Evolutionary conservation across 768 basidiomycete genomes (phyloP), one percentile per base, ranked within the genome.

Genomic region (Hygrocybe coccinea): DNA sequence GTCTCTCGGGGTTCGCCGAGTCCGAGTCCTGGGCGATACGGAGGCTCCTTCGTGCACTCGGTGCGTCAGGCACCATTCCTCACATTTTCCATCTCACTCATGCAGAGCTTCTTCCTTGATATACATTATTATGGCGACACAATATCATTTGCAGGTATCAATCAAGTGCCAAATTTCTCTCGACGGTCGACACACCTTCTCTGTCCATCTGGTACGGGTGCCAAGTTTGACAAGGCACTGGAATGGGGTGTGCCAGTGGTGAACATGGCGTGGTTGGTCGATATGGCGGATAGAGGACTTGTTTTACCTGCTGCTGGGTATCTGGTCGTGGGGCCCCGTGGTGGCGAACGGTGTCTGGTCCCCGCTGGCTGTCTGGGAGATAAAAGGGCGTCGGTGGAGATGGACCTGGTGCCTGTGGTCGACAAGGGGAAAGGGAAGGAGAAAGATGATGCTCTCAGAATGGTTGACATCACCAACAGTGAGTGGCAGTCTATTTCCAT

Each of bases 191-290:
- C 93, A 0, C 89, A 95, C 60, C 76, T 97, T 1, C 72, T 97
- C 7, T 93, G 91, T 65, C 87, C 88, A 0, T 76, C 82, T 5
- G 81, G 78, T 0, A 71, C 66, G 0, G 91, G 94, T 14, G 74
- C 76, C 21, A 95, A 97, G 65, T 90, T 81, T 50, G 80, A 85
- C 14, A 91, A 86, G 66, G 91, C 93, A 2, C 64, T 67, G 37
- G 83, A 90, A 65, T 95, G 94, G 93, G 77, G 76, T 12, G 79
- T 87, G 7, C 84, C 86, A 0, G 81, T 89, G n/a, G 76, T 95
- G 19, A 75, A 78, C 36, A 73, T 87, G 67, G 73, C 71, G 8
- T 97, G 92, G 91, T 65, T 97, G 15, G 74, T 75, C 11, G 71
- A 74, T 0, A 80, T 91, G 59, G 84, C 79, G 8, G 65, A 62